Evolutionary conservation across 192 early-diverging fungal genomes (phyloP), one percentile per base, ranked within the genome.

Genomic region (Gonapodya sp.): DNA sequence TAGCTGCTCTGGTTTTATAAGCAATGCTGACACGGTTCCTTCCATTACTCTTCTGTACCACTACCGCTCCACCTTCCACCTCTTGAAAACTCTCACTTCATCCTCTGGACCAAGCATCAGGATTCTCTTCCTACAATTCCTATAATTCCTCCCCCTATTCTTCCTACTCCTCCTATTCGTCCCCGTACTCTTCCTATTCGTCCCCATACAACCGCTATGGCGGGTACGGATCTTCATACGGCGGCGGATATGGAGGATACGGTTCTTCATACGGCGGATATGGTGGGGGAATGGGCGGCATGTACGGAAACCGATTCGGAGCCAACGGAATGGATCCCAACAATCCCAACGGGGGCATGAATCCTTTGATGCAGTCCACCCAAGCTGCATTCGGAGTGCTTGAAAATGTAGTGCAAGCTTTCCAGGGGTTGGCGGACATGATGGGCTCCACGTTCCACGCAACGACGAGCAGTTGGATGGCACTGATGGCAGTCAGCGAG

Each of bases 341-440:
- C 94, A 31, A 92, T 93, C n/a, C 93, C 93, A 78, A 80, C 34
- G 78, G 32, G 78, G n/a, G 31, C 36, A 0, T 24, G 18, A 1
- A 37, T 30, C 80, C 35, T 36, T 92, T 98, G 86, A 96, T 96
- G 82, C 91, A 95, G 31, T 94, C 94, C 8, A 96, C 97, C 0
- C 93, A 93, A 34, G 91, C 96, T 31, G 94, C 96, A 0, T 99
- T 99, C 83, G 91, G 96, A 84, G 86, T 95, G 34, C 93, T 99
- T 34, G 96, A 98, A 81, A 92, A 93, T 1, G 88, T 99, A 37
- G 96, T 99, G 16, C 94, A 95, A 36, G 94, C 96, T 0, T 99
- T 99, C 91, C 96, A 94, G 36, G 96, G 96, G 18, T 97, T 99
- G 88, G 92, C 96, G 2, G 95, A 95, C 78, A 98, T 99, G 97